Evolutionary conservation across 73 alveolate genomes (phyloP).

Genomic region (Urostyla sp.): DNA sequence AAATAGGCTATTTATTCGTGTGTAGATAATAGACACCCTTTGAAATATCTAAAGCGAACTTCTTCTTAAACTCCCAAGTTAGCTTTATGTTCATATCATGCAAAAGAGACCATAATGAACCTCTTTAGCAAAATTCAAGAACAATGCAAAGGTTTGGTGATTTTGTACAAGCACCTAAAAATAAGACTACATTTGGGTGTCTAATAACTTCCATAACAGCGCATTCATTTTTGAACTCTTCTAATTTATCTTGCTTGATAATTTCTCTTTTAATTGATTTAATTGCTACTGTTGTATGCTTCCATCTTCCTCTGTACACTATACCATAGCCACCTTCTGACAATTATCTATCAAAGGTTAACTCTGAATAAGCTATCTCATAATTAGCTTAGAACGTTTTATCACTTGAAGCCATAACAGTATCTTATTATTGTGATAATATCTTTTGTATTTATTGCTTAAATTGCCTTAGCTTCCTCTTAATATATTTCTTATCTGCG

Average conservation of each 20-base stretch:
- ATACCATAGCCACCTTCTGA: slow-evolving; percentile 99
- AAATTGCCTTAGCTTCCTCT: slow-evolving; percentile 16
- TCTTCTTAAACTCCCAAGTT: slow-evolving; percentile 93
- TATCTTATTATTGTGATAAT: too few relatives aligned
- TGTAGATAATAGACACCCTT: slow-evolving; percentile 97
- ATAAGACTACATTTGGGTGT: slow-evolving; percentile 97
- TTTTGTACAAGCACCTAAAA: slow-evolving; percentile 94
- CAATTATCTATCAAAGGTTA: slow-evolving; percentile 84
- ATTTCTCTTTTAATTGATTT: slow-evolving; percentile 95
- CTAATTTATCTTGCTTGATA: slow-evolving; percentile 89
- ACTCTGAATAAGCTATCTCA: slow-evolving; percentile 90
- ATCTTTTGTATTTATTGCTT: slow-evolving; percentile 27
- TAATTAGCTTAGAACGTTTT: slow-evolving; percentile 80
- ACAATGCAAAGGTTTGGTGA: slow-evolving; percentile 96
- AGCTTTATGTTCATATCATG: slow-evolving; percentile 84
- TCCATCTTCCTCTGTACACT: slow-evolving; percentile 95
- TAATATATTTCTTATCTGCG: slow-evolving; percentile 25
- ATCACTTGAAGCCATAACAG: slow-evolving; percentile 10
- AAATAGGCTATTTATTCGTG: slow-evolving; percentile 93
- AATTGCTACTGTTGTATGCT: slow-evolving; percentile 97
- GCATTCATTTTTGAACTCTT: slow-evolving; percentile 96
- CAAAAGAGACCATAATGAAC: slow-evolving; percentile 95
- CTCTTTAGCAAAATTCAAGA: slow-evolving; percentile 95
- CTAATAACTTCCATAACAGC: slow-evolving; percentile 96
- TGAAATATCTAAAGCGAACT: slow-evolving; percentile 96